Evolutionary conservation across 2,329 filamentous ascomycete species (phyloP), one percentile per base, ranked within the genome.

Genomic region (Botrytis cinerea): DNA sequence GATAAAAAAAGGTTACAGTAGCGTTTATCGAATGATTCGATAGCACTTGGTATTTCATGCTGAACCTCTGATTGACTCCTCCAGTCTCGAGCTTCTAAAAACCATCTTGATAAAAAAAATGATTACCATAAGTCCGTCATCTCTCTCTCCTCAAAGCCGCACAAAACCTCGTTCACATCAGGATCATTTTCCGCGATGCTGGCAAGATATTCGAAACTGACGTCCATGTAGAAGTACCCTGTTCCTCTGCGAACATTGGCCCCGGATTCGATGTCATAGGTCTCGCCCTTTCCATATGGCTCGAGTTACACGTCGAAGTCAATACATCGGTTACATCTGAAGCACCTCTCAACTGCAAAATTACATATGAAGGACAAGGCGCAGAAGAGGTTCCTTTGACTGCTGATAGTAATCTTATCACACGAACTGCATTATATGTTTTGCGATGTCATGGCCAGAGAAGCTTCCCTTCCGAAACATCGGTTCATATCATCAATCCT

Each of bases 251-350:
- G 84, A 98, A 98, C 86, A 98, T 98, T 81, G 95, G 94, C 78
- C 95, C 95, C 67, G 95, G 95, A 74, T 99, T 98, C 87, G 95
- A 99, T 86, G 95, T 98, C 79, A 97, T 98, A 82, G 94, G 96
- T 78, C 91, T 99, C 75, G 95, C 95, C 14, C 88, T 99, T 78
- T 97, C 94, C 77, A 91, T 98, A 83, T 97, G 95, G 85, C 92
- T 99, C 77, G 95, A 98, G 85, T 86, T 98, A 73, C 88, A 91
- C 76, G 92, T 98, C 82, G 93, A 91, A 76, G 87, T 97, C 80
- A 89, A 92, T 82, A 86, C 89, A 74, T 83, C 85, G 79, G 85
- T 85, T 80, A 78, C 81, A 70, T 90, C 89, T 12, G 83, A 86
- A 40, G 85, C 88, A 74, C 90, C 92, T 45, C 87, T 95, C 80